These are phyloP conservation scores for Lachancea cidri DNA, from an alignment of 805 yeast genomes.

Conservation along the genomic window DNA sequence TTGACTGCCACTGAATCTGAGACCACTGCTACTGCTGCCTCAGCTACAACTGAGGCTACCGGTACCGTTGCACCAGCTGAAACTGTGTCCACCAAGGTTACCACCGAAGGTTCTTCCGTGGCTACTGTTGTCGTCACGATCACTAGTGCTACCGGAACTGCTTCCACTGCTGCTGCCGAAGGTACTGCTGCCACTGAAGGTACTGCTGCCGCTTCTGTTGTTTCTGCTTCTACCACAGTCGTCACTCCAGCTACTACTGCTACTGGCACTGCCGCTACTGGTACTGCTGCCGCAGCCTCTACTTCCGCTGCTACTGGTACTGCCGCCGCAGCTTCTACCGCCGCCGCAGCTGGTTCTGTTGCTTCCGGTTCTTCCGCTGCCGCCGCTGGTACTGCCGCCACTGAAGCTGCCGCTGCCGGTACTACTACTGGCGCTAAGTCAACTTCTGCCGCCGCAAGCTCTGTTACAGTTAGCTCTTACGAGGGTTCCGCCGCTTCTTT, in stretches of 20 bases:
- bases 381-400: constrained; percentile 23
- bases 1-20: constrained; percentile 16
- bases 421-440: neutral
- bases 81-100: neutral
- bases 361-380: constrained; percentile 20
- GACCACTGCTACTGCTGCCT: neutral
- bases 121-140: neutral
- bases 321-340: constrained; percentile 13
- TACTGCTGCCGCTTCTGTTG: neutral
- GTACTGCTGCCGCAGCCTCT: constrained; percentile 11
- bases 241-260: neutral
- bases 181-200: neutral
- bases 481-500: constrained; percentile 1
- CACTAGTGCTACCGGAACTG: neutral
- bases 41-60: neutral
- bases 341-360: constrained; percentile 9
- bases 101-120: neutral
- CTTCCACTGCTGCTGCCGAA: neutral
- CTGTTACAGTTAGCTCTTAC: neutral
- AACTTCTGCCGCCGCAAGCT: neutral
- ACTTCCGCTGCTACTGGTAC: constrained; percentile 9
- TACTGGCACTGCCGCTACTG: neutral
- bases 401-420: neutral
- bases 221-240: neutral
- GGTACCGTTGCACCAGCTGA: neutral